Evolutionary conservation across 345 rosid species (phyloP), one percentile per base, ranked within the genome.

Genomic region (Hirschfeldia incana): DNA sequence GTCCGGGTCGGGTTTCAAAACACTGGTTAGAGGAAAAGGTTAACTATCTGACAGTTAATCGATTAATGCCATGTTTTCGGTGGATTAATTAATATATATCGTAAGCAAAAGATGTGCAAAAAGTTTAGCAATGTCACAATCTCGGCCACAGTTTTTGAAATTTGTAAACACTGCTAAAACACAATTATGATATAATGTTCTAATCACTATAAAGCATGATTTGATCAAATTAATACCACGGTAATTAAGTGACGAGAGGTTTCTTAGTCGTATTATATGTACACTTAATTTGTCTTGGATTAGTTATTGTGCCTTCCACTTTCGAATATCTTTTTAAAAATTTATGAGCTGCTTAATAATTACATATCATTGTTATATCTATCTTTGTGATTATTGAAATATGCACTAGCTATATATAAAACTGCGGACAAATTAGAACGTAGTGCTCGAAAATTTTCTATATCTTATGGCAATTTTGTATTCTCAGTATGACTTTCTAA

Each of bases 271-370:
- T 73, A 29, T 17, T 42, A 44, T 60, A 49, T 58, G 6, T 59
- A 5, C 63, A 60, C 65, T 11, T 60, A 49, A n/a, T 72, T 67
- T 66, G 55, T 16, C 17, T 59, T 9, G 63, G 39, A 49, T 60
- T 67, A 27, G 68, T 60, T 67, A 74, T 68, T 74, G 70, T 68
- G 82, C 65, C 75, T 74, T 74, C 82, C 82, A 79, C 82, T 64
- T 26, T 46, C 13, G 12, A 11, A 16, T 5, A 49, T 74, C 74
- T 73, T 73, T 73, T 49, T 11, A n/a, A 28, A 58, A 36, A 65
- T 16, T 26, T 58, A 26, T 60, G 33, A 49, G 51, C 12, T 49
- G 70, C 39, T 17, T 65, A 67, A 73, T 67, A 67, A 79, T 79
- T 73, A 74, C 51, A 5, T 49, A 61, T 68, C 70, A 68, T 68